These are phyloP conservation scores for Taiwanofungus camphoratus DNA, from an alignment of 1,284 basidiomycete species.

Conservation along the genomic window DNA sequence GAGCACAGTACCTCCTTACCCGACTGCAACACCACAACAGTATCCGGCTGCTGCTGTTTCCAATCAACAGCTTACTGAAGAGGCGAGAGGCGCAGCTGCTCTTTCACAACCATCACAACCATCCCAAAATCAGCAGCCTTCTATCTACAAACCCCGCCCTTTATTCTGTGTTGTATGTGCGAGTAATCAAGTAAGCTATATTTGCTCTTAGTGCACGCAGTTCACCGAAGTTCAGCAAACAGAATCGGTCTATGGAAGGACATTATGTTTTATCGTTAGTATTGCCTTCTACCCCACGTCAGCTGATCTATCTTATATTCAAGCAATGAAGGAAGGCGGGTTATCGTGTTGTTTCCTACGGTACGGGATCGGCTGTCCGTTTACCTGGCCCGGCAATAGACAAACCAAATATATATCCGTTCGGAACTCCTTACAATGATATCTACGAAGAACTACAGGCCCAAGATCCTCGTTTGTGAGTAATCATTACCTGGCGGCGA, in stretches of 20 bases:
- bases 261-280: slow-evolving; percentile 87
- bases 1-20: slow-evolving; percentile 23
- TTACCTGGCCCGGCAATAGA: slow-evolving; percentile 95
- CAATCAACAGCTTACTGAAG: slow-evolving; percentile 23
- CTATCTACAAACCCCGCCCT: slow-evolving; percentile 56
- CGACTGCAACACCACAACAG: slow-evolving; percentile 32
- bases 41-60: slow-evolving; percentile 20
- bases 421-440: slow-evolving; percentile 96
- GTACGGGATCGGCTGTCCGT: slow-evolving; percentile 95
- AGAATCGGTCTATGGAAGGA: slow-evolving; percentile 99
- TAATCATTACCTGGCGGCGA: no score
- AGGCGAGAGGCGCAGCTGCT: slow-evolving; percentile 22
- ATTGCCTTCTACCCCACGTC: not conserved
- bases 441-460: slow-evolving; percentile 91
- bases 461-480: slow-evolving; percentile 85
- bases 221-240: slow-evolving; percentile 11
- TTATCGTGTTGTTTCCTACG: slow-evolving; percentile 88
- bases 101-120: slow-evolving; percentile 13
- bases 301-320: not conserved
- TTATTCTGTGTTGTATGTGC: slow-evolving; percentile 98
- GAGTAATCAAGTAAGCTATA: slow-evolving; percentile 79
- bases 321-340: slow-evolving; percentile 66
- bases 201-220: not conserved
- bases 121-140: slow-evolving; percentile 7
- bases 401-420: slow-evolving; percentile 95